phyloP scores from a whole-genome alignment of 768 basidiomycete genomes.

The Suillus alpinus region DNA sequence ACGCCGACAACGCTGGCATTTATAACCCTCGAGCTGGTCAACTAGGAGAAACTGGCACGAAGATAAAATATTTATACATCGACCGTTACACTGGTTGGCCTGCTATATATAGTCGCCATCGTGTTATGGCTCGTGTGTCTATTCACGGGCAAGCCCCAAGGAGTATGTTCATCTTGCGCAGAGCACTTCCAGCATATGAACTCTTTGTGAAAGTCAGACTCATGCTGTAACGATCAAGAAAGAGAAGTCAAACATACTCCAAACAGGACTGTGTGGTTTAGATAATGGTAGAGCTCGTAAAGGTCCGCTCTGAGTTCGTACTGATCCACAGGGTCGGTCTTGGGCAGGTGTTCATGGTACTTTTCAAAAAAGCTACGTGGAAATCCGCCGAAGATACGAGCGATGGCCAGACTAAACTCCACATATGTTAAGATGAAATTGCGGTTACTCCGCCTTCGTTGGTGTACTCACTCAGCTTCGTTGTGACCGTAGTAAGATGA shows the following conservation, averaged over 20 bases:
- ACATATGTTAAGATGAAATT: background rate
- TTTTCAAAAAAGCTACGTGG: constrained; percentile 58
- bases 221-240: background rate
- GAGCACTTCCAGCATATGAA: constrained; percentile 53
- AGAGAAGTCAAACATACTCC: constrained; percentile 48
- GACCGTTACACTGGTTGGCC: background rate
- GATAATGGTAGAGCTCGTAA: constrained; percentile 80
- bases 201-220: constrained; percentile 24
- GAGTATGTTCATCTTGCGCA: constrained; percentile 41
- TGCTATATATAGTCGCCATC: background rate
- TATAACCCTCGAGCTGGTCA: background rate
- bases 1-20: background rate
- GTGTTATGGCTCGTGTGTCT: background rate
- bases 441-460: background rate
- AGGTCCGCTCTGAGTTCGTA: constrained; percentile 62
- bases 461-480: constrained; percentile 66
- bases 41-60: background rate
- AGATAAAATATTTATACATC: background rate
- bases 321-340: constrained; percentile 61
- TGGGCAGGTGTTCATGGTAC: constrained; percentile 63
- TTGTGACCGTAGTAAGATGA: constrained; percentile 79
- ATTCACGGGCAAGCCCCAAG: constrained; percentile 35
- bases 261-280: constrained; percentile 79
- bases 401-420: constrained; percentile 60
- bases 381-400: constrained; percentile 79